A percentile compares a stretch with the other conserved stretches of the same genome.
phyloP scores from a whole-genome alignment of 345 rosid genomes.

The Mangifera indica region DNA sequence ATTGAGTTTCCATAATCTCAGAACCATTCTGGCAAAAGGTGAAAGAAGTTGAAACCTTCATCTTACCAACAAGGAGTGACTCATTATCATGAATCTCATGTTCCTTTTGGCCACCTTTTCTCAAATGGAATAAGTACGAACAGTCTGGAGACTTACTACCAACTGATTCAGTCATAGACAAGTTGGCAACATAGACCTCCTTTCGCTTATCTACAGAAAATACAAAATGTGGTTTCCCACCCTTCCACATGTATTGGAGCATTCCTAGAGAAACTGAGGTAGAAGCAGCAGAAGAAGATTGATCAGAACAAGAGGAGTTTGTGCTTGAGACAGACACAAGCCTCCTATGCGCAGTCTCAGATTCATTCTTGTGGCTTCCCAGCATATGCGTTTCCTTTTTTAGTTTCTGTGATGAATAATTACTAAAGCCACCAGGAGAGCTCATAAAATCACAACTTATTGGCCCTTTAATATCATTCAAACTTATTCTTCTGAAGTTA shows the following conservation, averaged over 20 bases:
- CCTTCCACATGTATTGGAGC: constrained; percentile 76
- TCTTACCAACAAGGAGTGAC: constrained; percentile 59
- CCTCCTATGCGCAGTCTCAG: constrained; percentile 32
- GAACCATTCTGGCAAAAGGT: constrained; percentile 40
- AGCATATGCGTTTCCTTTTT: constrained; percentile 23
- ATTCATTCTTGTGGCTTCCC: constrained; percentile 23
- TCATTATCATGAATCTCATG: constrained; percentile 31
- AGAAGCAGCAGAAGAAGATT: constrained; percentile 47
- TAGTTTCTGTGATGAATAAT: constrained; percentile 29
- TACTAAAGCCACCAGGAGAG: constrained; percentile 39
- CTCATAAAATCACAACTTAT: constrained; percentile 32
- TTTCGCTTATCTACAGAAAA: constrained; percentile 73
- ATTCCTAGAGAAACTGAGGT: constrained; percentile 60
- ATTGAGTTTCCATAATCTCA: constrained; percentile 66
- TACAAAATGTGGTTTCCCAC: constrained; percentile 64
- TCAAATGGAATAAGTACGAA: constrained; percentile 57
- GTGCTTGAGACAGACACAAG: constrained; percentile 48
- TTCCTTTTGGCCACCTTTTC: constrained; percentile 40
- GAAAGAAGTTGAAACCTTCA: constrained; percentile 66
- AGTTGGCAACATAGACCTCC: constrained; percentile 59
- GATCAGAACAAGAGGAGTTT: constrained; percentile 53
- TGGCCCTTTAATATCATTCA: constrained; percentile 38
- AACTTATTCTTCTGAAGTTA: constrained; percentile 26
- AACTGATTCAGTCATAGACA: constrained; percentile 39
- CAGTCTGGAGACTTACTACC: constrained; percentile 38